phyloP scores from a whole-genome alignment of 1,284 basidiomycete genomes.

The Taiwanofungus camphoratus region DNA sequence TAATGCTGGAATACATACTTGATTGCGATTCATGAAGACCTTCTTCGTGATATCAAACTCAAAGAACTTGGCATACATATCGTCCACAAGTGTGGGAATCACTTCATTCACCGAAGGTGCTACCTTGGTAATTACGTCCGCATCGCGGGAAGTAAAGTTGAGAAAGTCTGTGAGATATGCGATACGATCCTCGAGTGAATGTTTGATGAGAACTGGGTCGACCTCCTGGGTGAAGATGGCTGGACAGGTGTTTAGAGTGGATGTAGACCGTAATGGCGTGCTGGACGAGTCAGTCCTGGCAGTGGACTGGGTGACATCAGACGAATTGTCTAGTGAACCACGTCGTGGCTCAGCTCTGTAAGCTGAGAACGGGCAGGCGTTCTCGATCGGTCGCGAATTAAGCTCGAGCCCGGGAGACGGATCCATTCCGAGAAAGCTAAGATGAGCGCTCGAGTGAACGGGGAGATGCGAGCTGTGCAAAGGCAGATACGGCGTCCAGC shows the following conservation, averaged over 20 bases:
- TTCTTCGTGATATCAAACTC: slow-evolving; percentile 44
- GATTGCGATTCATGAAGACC: slow-evolving; percentile 32
- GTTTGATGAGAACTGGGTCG: slow-evolving; percentile 26
- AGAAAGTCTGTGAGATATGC: slow-evolving; percentile 43
- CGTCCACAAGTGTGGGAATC: slow-evolving; percentile 39
- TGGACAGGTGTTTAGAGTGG: slow-evolving; percentile 14
- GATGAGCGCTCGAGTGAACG: too few relatives aligned
- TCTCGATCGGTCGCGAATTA: background rate
- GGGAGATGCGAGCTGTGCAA: too few relatives aligned
- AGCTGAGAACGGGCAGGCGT: slow-evolving; percentile 15
- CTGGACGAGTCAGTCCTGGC: slow-evolving; percentile 17
- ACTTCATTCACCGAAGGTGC: slow-evolving; percentile 36
- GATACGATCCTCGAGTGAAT: slow-evolving; percentile 29
- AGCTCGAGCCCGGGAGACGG: background rate
- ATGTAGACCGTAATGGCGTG: slow-evolving; percentile 17
- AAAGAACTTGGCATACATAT: slow-evolving; percentile 41
- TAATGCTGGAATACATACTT: slow-evolving; percentile 17
- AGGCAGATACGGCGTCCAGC: too few relatives aligned
- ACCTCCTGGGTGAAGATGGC: slow-evolving; percentile 29
- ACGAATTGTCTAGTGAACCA: slow-evolving; percentile 4
- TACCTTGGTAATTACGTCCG: slow-evolving; percentile 36
- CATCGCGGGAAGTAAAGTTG: slow-evolving; percentile 36
- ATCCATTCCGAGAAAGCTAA: background rate
- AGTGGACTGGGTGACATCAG: slow-evolving; percentile 10
- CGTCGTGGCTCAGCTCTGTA: background rate